Percentiles rank a stretch among this genome's conserved stretches.
These are phyloP conservation scores for Hymenotorrendiella dingleyae DNA, from an alignment of 2,329 filamentous ascomycete species.

Conservation along the genomic window DNA sequence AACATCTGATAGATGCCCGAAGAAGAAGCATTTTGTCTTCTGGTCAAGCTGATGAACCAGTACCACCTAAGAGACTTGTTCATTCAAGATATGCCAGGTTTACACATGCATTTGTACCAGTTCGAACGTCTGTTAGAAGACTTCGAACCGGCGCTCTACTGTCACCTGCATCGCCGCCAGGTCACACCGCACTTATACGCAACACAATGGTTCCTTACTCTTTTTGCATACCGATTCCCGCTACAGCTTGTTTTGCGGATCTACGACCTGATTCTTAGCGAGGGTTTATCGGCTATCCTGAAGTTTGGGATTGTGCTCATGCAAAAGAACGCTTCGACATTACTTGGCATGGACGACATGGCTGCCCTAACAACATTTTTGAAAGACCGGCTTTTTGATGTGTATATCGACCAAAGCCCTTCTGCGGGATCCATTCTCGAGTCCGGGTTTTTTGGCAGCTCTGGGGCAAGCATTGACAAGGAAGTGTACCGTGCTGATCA, in stretches of 20 bases:
- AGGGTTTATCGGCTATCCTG: constrained; percentile 86
- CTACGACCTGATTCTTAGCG: constrained; percentile 90
- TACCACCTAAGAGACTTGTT: constrained; percentile 92
- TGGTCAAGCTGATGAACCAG: constrained; percentile 94
- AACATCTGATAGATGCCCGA: constrained; percentile 69
- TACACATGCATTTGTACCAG: constrained; percentile 89
- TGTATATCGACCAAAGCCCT: constrained; percentile 91
- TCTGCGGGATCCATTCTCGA: constrained; percentile 91
- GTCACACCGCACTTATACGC: constrained; percentile 92
- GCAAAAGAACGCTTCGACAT: constrained; percentile 78
- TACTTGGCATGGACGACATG: constrained; percentile 89
- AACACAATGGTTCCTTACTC: constrained; percentile 96
- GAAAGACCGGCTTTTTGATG: constrained; percentile 91
- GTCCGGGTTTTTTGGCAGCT: constrained; percentile 94
- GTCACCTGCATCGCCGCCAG: constrained; percentile 80
- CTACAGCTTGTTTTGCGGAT: constrained; percentile 93
- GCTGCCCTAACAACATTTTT: constrained; percentile 79
- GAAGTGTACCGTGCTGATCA: constrained; percentile 94
- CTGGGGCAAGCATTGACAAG: constrained; percentile 82
- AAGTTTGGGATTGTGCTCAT: constrained; percentile 94
- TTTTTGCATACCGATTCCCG: constrained; percentile 98
- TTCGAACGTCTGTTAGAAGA: constrained; percentile 94
- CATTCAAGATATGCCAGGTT: constrained; percentile 89
- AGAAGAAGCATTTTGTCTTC: constrained; percentile 89
- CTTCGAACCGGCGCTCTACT: constrained; percentile 87